These are phyloP conservation scores for Amanita rubescens DNA, from an alignment of 768 basidiomycete genomes.

Conservation along the genomic window DNA sequence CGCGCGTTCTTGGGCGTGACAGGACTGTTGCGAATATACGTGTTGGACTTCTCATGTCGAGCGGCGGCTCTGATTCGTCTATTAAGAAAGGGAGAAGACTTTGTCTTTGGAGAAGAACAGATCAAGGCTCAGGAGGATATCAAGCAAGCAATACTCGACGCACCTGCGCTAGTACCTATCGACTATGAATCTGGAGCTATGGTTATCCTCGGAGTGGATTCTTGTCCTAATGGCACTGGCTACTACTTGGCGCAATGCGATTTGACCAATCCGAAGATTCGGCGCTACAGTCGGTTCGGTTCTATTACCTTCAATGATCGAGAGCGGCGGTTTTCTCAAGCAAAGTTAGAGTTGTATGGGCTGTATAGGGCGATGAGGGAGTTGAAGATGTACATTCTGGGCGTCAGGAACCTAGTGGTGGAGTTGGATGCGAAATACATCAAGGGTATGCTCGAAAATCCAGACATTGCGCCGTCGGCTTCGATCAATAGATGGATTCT, in stretches of 20 bases:
- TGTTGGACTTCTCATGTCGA: conserved; percentile 19
- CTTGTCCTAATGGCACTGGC: conserved; percentile 25
- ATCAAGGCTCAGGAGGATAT: conserved; percentile 14
- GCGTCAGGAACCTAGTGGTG: conserved; percentile 23
- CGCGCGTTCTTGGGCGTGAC: conserved; percentile 24
- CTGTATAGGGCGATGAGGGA: too few relatives aligned
- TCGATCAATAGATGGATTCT: conserved; percentile 22
- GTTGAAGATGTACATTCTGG: conserved; percentile 16
- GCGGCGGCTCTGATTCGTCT: conserved; percentile 19
- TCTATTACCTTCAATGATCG: conserved; percentile 30
- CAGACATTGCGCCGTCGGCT: conserved; percentile 16
- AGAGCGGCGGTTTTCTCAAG: conserved; percentile 20
- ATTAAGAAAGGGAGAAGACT: conserved; percentile 19
- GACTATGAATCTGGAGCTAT: conserved; percentile 18
- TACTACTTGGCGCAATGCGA: conserved; percentile 26
- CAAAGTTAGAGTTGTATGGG: not conserved
- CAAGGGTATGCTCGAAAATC: conserved; percentile 26
- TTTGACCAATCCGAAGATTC: not conserved
- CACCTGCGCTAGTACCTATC: conserved; percentile 23
- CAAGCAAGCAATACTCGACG: conserved; percentile 16
- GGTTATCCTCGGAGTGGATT: conserved; percentile 31
- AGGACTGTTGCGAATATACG: conserved; percentile 22
- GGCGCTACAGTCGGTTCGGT: conserved; percentile 22
- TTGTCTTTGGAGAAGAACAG: conserved; percentile 24
- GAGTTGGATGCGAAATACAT: conserved; percentile 33